Conservation (phyloP, 1,284 basidiomycete species). For the Tylopilus sp. region DNA sequence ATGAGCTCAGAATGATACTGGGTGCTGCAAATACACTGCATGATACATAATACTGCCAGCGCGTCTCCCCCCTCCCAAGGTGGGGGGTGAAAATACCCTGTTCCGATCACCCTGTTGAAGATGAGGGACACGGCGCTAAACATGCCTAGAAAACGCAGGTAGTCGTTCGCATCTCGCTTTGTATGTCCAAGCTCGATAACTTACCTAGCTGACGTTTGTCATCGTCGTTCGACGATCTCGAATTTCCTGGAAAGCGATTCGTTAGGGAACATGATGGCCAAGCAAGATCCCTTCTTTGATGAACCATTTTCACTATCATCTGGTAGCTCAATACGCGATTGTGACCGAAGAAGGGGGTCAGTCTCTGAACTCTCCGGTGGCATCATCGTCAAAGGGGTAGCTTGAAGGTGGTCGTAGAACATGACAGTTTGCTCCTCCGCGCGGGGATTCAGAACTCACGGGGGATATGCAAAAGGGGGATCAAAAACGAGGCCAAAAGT, state of each 20-base stretch:
- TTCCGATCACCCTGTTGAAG: slow-evolving; percentile 72
- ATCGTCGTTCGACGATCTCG: slow-evolving; percentile 34
- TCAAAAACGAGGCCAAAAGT: too few species aligned
- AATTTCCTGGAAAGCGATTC: too few species aligned
- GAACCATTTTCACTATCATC: slow-evolving; percentile 13
- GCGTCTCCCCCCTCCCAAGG: not conserved
- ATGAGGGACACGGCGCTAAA: slow-evolving; percentile 63
- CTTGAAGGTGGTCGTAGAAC: not conserved
- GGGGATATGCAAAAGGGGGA: too few species aligned
- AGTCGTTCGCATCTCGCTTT: not conserved
- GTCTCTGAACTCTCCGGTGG: slow-evolving; percentile 18
- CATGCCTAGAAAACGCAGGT: slow-evolving; percentile 36
- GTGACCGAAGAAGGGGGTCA: slow-evolving; percentile 23
- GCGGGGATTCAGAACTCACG: too few species aligned
- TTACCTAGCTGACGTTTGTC: slow-evolving; percentile 42
- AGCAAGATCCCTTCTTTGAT: not conserved
- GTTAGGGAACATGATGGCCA: too few species aligned
- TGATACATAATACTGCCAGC: slow-evolving; percentile 22
- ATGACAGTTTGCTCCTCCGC: too few species aligned
- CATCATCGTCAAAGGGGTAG: not conserved
- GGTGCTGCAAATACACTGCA: slow-evolving; percentile 74
- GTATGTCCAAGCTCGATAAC: slow-evolving; percentile 6
- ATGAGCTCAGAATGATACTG: slow-evolving; percentile 58
- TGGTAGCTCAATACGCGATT: not conserved
- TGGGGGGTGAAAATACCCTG: slow-evolving; percentile 45